Percentiles rank a stretch among this genome's conserved stretches.
phyloP scores from a whole-genome alignment of 2,329 filamentous ascomycete species.

The Phoma sp. region DNA sequence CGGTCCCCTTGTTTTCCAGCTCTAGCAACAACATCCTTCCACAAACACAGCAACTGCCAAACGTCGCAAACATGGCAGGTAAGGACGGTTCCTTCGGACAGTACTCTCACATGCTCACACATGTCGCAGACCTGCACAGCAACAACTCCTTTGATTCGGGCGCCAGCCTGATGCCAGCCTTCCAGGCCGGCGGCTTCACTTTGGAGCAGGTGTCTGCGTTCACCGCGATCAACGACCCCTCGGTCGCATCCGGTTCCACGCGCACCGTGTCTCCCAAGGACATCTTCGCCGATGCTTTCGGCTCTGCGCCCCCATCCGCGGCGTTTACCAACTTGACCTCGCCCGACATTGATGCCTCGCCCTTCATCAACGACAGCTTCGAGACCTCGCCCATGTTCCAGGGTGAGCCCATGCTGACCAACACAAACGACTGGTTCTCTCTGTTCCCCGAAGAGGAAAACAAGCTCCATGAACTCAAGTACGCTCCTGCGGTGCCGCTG shows the following conservation, averaged over 20 bases:
- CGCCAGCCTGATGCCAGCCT: conserved; percentile 55
- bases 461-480: conserved; percentile 37
- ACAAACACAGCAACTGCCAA: conserved; percentile 28
- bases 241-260: conserved; percentile 44
- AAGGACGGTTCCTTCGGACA: conserved; percentile 27
- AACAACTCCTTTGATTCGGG: conserved; percentile 54
- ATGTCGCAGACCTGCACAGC: conserved; percentile 44
- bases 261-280: conserved; percentile 84
- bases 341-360: conserved; percentile 78
- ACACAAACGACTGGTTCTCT: conserved; percentile 70
- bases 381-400: conserved; percentile 81
- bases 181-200: conserved; percentile 41
- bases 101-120: conserved; percentile 36
- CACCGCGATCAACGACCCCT: conserved; percentile 55
- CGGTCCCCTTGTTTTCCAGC: conserved; percentile 72
- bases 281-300: conserved; percentile 71
- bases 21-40: conserved; percentile 63
- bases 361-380: conserved; percentile 71
- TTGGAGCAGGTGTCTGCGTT: conserved; percentile 47
- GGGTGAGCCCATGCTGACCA: conserved; percentile 60
- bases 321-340: conserved; percentile 86
- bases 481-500: conserved; percentile 31
- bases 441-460: conserved; percentile 67
- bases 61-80: conserved; percentile 50
- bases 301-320: conserved; percentile 81